Evolutionary conservation across 2,329 filamentous ascomycete genomes (phyloP).

Genomic region (Huntiella abstrusa): DNA sequence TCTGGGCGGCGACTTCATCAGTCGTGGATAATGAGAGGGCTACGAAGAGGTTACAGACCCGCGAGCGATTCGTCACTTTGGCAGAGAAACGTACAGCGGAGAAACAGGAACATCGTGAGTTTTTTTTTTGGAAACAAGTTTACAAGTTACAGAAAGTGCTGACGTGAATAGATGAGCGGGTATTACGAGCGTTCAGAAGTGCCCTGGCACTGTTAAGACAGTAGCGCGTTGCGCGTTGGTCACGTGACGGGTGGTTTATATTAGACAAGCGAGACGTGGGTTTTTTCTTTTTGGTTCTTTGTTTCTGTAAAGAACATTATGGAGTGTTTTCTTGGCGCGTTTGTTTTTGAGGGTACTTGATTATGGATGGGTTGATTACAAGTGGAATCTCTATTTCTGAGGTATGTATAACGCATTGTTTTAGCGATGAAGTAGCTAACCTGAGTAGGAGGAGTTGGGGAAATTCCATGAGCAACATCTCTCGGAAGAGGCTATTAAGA

Average conservation of each 20-base stretch:
- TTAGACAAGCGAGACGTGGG: background rate
- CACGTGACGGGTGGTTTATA: background rate
- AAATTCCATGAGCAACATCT: slow-evolving; percentile 5
- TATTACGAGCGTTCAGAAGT: slow-evolving; percentile 43
- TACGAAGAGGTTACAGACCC: slow-evolving; percentile 62
- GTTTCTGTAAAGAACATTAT: too few relatives aligned
- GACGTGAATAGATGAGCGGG: slow-evolving; percentile 21
- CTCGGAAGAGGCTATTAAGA: background rate
- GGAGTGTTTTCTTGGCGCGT: too few relatives aligned
- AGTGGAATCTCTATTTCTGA: too few relatives aligned
- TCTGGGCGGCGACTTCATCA: slow-evolving; percentile 59
- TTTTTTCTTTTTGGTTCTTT: too few relatives aligned
- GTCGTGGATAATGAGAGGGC: slow-evolving; percentile 59
- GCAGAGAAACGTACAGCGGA: slow-evolving; percentile 52
- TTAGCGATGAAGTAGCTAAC: too few relatives aligned
- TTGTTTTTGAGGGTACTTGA: too few relatives aligned
- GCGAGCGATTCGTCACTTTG: slow-evolving; percentile 55
- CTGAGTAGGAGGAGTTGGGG: slow-evolving; percentile 3
- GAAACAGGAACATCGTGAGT: slow-evolving; percentile 66
- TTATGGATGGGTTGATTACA: too few relatives aligned
- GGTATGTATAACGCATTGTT: too few relatives aligned
- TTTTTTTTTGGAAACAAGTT: background rate
- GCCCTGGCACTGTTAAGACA: slow-evolving; percentile 34
- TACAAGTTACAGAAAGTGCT: too few relatives aligned
- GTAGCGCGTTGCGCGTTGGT: background rate